phyloP scores from a whole-genome alignment of 2,329 filamentous ascomycete genomes.

The Aspergillus viridinutans region DNA sequence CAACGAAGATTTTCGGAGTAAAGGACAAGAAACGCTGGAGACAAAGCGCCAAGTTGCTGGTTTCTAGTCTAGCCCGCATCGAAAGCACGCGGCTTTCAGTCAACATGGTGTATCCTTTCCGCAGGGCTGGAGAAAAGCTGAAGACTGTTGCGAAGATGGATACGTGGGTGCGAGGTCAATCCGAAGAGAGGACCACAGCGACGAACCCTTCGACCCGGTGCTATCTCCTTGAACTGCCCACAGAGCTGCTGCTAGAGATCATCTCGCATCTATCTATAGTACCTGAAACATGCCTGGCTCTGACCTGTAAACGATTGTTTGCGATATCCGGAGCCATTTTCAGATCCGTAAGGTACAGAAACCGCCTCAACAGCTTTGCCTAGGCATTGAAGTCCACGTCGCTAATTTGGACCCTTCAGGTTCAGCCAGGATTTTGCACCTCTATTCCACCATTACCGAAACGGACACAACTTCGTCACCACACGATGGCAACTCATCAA shows the following conservation, averaged over 20 bases:
- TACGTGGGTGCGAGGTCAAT: conserved; percentile 20
- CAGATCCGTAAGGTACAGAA: background rate
- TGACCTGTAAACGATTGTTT: conserved; percentile 36
- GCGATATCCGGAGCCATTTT: conserved; percentile 29
- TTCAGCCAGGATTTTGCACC: conserved; percentile 38
- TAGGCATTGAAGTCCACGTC: conserved; percentile 26
- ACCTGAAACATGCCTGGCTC: conserved; percentile 34
- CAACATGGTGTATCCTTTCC: conserved; percentile 27
- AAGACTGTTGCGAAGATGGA: conserved; percentile 27
- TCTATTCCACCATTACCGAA: conserved; percentile 37
- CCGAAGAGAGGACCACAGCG: conserved; percentile 10
- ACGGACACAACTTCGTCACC: conserved; percentile 33
- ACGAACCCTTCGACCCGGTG: conserved; percentile 20
- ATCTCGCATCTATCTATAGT: conserved; percentile 31
- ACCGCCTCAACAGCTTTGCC: background rate
- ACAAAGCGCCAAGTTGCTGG: conserved; percentile 1
- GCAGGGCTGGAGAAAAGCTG: conserved; percentile 27
- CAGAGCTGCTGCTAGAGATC: conserved; percentile 36
- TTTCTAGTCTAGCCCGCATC: conserved; percentile 12
- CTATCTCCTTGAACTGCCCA: conserved; percentile 35
- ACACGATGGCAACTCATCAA: conserved; percentile 36
- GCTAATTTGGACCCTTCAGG: background rate
- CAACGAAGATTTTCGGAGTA: conserved; percentile 8
- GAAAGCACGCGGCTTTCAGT: conserved; percentile 11
- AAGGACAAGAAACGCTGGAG: conserved; percentile 7